Evolutionary conservation across 768 basidiomycete species (phyloP), one percentile per base, ranked within the genome.

Genomic region (Mycena epipterygia): DNA sequence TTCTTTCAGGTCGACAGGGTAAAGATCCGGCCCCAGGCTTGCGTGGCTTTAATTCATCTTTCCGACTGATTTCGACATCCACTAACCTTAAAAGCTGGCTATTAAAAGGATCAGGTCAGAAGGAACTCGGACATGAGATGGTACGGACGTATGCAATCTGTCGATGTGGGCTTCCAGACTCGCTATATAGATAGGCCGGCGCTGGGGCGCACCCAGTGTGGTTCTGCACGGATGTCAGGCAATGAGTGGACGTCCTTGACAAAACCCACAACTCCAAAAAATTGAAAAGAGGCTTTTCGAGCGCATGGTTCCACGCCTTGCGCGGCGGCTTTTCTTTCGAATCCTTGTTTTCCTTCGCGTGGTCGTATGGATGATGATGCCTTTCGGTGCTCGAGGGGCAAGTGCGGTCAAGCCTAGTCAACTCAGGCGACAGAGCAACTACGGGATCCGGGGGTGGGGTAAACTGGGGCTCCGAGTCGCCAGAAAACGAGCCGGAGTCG

Each of bases 101-200:
- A 51, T 23, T 27, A 11, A 14, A 32, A 48, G n/a, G 27, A 46
- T 32, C 11, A 21, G 44, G 46, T 44, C 37, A 23, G 41, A 16
- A 57, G 55, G 25, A 27, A n/a, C n/a, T 30, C 13, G 23, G n/a
- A n/a, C 8, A 11, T 57, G 35, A 35, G 52, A 56, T 51, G 52
- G n/a, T 29, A 42, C 53, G 52, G 48, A 56, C 88, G 78, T 21
- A 93, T 93, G 93, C 25, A 94, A 23, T 8, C 84, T 81, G 75
- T 94, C 92, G 70, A 94, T 87, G 73, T 93, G 91, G 0, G 88
- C 88, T 75, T 94, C 93, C 35, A 94, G 85, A 67, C 90, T 92
- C 6, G 92, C 87, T 14, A 89, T 88, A 72, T 94, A 94, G 27
- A 92, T 90, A 4, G 87, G 88, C 39, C 93, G 90, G 53, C 93